A percentile compares a stretch with the other conserved stretches of the same genome.
These are phyloP conservation scores for Globisporangium mamillatum DNA, from an alignment of 352 stramenopile species.

Conservation along the genomic window DNA sequence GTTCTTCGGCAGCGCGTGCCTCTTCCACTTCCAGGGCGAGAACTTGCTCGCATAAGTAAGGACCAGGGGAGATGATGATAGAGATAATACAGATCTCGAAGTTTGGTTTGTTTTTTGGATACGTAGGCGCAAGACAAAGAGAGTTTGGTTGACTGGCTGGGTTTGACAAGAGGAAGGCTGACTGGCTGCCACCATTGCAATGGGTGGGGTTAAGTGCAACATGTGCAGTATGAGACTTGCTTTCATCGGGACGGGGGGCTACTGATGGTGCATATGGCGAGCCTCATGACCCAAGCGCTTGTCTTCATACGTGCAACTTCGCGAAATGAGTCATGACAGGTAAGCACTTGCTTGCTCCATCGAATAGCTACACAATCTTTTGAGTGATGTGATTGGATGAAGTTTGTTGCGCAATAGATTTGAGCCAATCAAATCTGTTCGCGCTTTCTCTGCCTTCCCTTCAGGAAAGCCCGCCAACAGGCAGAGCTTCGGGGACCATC, in stretches of 20 bases:
- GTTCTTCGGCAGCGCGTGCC: slow-evolving; percentile 65
- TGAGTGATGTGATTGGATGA: neutral
- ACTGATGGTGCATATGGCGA: neutral
- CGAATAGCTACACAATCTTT: neutral
- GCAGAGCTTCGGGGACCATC: slow-evolving; percentile 4
- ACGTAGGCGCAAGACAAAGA: too few species aligned
- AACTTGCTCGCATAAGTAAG: slow-evolving; percentile 69
- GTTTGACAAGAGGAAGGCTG: neutral
- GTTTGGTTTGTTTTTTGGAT: neutral
- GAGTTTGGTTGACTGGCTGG: neutral
- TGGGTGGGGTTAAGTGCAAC: neutral
- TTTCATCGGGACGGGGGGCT: neutral
- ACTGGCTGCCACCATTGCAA: neutral
- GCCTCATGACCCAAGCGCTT: neutral
- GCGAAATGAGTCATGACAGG: neutral
- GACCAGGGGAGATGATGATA: neutral
- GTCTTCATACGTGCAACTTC: neutral
- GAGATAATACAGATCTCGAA: slow-evolving; percentile 4
- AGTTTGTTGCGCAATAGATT: neutral
- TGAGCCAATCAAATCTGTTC: slow-evolving; percentile 13
- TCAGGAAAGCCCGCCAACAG: slow-evolving; percentile 12
- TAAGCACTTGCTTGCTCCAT: neutral
- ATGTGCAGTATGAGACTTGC: neutral
- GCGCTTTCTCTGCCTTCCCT: neutral
- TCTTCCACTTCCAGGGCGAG: slow-evolving; percentile 85